Conservation (phyloP, 2,329 filamentous ascomycete species). For the Mariannaea elegans region DNA sequence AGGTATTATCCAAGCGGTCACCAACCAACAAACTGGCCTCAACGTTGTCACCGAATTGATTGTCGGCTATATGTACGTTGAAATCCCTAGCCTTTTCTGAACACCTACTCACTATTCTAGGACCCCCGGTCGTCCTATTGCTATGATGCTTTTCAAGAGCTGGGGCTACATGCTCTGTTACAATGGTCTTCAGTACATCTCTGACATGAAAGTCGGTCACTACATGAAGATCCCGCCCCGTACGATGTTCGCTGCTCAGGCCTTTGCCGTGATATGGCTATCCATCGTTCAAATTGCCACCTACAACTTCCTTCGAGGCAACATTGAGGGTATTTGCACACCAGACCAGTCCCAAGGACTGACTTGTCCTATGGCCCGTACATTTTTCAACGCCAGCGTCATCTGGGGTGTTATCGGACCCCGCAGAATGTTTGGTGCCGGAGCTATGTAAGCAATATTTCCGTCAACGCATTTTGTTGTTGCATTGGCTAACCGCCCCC, state of each 20-base stretch:
- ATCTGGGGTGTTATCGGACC: constrained; percentile 54
- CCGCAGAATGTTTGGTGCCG: constrained; percentile 47
- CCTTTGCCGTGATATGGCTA: constrained; percentile 68
- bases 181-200: constrained; percentile 70
- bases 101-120: not conserved
- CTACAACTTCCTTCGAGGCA: constrained; percentile 14
- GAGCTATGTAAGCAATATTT: constrained; percentile 48
- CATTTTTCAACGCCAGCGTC: constrained; percentile 51
- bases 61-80: constrained; percentile 69
- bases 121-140: constrained; percentile 72
- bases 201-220: constrained; percentile 73
- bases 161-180: constrained; percentile 75
- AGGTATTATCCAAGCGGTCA: constrained; percentile 67
- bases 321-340: constrained; percentile 50
- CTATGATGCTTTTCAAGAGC: constrained; percentile 82
- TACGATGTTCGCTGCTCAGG: constrained; percentile 67
- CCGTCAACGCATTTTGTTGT: not conserved
- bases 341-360: constrained; percentile 71
- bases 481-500: not conserved
- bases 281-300: constrained; percentile 65
- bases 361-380: constrained; percentile 63
- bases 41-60: constrained; percentile 80
- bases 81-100: not conserved
- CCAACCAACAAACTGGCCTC: constrained; percentile 70
- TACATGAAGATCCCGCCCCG: constrained; percentile 73